Conservation (phyloP, 441 rosid genomes). For the Gossypium gossypioides region DNA sequence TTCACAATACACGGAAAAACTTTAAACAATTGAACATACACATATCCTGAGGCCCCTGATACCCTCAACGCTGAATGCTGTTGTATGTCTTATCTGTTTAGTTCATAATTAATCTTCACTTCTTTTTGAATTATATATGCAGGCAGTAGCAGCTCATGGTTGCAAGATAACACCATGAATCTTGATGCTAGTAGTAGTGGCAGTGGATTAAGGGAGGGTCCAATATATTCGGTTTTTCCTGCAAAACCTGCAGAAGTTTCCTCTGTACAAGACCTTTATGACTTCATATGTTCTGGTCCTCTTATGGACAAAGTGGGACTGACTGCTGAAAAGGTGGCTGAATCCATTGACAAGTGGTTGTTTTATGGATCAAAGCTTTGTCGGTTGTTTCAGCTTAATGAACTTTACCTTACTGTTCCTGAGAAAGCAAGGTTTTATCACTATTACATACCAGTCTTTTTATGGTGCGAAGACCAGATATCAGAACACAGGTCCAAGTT, state of each 20-base stretch:
- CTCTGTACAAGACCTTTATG: slow-evolving; percentile 62
- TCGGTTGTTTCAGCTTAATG: slow-evolving; percentile 63
- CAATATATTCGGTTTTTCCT: slow-evolving; percentile 34
- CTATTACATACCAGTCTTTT: slow-evolving; percentile 70
- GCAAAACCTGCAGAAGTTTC: slow-evolving; percentile 47
- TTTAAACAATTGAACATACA: too few relatives aligned
- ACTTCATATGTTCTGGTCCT: slow-evolving; percentile 79
- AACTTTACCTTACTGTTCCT: slow-evolving; percentile 51
- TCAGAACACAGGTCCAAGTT: slow-evolving; percentile 48
- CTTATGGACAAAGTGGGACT: slow-evolving; percentile 54
- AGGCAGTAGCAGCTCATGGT: slow-evolving; percentile 52
- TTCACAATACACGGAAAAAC: too few relatives aligned
- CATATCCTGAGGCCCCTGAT: too few relatives aligned
- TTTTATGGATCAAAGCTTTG: slow-evolving; percentile 52
- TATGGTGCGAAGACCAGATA: slow-evolving; percentile 83
- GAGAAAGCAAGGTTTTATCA: slow-evolving; percentile 78
- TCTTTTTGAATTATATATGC: slow-evolving; percentile 24
- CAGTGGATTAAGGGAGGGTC: slow-evolving; percentile 18
- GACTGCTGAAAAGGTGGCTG: slow-evolving; percentile 48
- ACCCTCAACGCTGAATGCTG: too few relatives aligned
- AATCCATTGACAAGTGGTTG: slow-evolving; percentile 72
- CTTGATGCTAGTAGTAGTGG: slow-evolving; percentile 15
- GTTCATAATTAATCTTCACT: background rate
- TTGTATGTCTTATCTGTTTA: background rate
- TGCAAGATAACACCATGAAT: slow-evolving; percentile 35